phyloP scores from a whole-genome alignment of 257 asterid genomes.

The Leonotis leonurus region DNA sequence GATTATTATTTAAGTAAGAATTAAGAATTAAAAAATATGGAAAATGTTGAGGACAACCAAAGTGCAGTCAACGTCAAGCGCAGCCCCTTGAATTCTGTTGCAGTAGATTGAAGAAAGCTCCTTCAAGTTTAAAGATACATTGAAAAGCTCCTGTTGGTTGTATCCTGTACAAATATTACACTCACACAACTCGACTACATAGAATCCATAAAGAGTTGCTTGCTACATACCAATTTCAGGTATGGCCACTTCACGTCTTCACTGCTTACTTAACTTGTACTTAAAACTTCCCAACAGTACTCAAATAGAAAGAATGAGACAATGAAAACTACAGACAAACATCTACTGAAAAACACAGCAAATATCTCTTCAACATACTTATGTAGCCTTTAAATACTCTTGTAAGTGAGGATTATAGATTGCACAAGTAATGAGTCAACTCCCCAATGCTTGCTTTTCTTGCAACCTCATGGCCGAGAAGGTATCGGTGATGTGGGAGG shows the following conservation, averaged over 20 bases:
- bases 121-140: no score
- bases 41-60: no score
- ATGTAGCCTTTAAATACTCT: no score
- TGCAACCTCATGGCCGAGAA: slow-evolving; percentile 51
- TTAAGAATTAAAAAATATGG: no score
- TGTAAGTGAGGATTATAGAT: no score
- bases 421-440: neutral
- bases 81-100: no score
- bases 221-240: neutral
- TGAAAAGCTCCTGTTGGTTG: neutral
- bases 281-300: neutral
- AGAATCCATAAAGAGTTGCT: neutral
- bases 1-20: no score
- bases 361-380: neutral
- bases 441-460: neutral
- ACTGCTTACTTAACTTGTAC: neutral
- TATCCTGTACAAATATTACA: neutral
- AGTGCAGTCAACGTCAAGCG: no score
- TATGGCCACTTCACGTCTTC: slow-evolving; percentile 5
- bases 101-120: no score
- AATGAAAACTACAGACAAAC: slow-evolving; percentile 8
- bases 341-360: no score
- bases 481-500: slow-evolving; percentile 97
- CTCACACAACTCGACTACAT: neutral
- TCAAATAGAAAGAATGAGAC: slow-evolving; percentile 16